phyloP scores from a whole-genome alignment of 2,329 filamentous ascomycete genomes.

The Ceratocystis cacaofunesta region DNA sequence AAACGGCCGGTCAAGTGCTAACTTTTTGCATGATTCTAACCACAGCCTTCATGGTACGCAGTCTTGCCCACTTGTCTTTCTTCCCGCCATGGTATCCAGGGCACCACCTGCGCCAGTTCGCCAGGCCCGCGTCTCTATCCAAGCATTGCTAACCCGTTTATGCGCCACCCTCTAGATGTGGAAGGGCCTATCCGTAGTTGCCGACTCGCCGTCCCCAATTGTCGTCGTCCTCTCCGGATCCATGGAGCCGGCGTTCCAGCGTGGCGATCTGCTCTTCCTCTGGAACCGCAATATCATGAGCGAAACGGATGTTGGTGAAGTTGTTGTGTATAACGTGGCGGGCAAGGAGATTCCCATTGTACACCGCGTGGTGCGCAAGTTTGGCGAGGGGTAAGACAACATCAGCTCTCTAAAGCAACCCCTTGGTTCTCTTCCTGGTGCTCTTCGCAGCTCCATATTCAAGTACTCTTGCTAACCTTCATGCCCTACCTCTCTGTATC shows the following conservation, averaged over 20 bases:
- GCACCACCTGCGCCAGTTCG: too few relatives aligned
- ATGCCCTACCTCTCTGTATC: constrained; percentile 12
- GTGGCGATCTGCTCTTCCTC: constrained; percentile 59
- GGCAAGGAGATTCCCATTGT: constrained; percentile 97
- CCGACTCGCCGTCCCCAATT: constrained; percentile 62
- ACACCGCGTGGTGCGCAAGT: constrained; percentile 72
- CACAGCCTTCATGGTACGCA: constrained; percentile 70
- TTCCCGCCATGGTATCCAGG: not conserved
- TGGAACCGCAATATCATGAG: constrained; percentile 55
- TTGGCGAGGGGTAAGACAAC: constrained; percentile 39
- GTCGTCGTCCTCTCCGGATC: constrained; percentile 73
- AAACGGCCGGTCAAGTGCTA: constrained; percentile 65
- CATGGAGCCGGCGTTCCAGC: constrained; percentile 72
- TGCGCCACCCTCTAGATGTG: constrained; percentile 44
- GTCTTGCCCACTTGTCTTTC: not conserved
- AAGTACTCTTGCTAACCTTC: not conserved
- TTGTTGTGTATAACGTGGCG: constrained; percentile 63
- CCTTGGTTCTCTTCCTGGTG: not conserved
- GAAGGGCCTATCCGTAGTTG: constrained; percentile 72
- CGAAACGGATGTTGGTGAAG: constrained; percentile 40
- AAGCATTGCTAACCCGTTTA: not conserved
- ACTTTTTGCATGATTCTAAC: constrained; percentile 85
- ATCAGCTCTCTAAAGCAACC: not conserved
- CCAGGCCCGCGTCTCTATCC: not conserved
- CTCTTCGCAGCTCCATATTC: not conserved